Conservation (phyloP, 106 monocot genomes). For the Triglochin maritima region DNA sequence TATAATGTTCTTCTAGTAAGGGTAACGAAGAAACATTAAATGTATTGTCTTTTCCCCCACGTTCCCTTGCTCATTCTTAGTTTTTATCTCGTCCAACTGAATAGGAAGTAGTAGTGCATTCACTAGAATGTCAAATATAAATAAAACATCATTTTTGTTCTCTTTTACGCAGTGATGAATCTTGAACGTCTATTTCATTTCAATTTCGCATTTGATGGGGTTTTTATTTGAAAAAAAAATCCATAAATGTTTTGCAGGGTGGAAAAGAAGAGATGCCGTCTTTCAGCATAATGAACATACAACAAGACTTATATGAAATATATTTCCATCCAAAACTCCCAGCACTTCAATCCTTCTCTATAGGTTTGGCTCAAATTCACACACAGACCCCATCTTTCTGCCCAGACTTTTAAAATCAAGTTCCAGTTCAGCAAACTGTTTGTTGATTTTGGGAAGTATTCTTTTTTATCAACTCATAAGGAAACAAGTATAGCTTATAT, state of each 20-base stretch:
- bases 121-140: too few species aligned
- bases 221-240: neutral
- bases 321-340: constrained; percentile 47
- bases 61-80: too few species aligned
- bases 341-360: constrained; percentile 59
- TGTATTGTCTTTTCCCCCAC: too few species aligned
- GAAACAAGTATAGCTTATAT: too few species aligned
- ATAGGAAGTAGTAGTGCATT: too few species aligned
- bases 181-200: neutral
- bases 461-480: too few species aligned
- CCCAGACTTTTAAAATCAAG: constrained; percentile 2
- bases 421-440: neutral
- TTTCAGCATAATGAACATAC: constrained; percentile 30
- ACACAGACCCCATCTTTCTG: constrained; percentile 20
- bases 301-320: constrained; percentile 35
- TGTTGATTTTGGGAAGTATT: neutral
- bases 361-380: constrained; percentile 60
- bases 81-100: too few species aligned
- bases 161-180: neutral
- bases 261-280: constrained; percentile 19
- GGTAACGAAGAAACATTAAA: too few species aligned
- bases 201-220: neutral
- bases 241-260: constrained; percentile 41
- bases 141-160: neutral
- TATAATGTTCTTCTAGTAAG: neutral